These are phyloP conservation scores for Saururus chinensis DNA, from an alignment of 164 flowering plant species.

Conservation along the genomic window DNA sequence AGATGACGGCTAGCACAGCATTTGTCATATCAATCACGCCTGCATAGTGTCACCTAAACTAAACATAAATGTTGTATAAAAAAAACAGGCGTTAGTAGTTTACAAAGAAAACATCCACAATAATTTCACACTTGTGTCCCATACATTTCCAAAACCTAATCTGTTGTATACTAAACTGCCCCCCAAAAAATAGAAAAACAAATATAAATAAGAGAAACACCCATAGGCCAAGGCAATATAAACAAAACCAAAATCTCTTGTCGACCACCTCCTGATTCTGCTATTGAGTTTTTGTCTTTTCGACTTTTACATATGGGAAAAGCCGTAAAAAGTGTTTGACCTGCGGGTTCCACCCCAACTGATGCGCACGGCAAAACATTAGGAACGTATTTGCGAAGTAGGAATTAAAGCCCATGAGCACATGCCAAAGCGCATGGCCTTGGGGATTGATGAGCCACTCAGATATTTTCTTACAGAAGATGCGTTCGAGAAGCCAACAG, in stretches of 20 bases:
- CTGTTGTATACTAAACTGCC: not conserved
- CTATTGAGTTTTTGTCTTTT: constrained; percentile 57
- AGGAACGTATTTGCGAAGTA: constrained; percentile 72
- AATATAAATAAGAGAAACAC: not conserved
- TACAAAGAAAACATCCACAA: not conserved
- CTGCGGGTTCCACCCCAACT: constrained; percentile 55
- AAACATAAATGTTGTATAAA: not conserved
- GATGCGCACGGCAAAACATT: constrained; percentile 84
- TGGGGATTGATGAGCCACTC: constrained; percentile 52
- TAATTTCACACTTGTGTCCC: not conserved
- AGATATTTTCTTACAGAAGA: constrained; percentile 38
- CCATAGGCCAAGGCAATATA: not conserved
- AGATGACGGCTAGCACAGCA: not conserved
- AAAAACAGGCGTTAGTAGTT: not conserved
- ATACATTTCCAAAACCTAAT: not conserved
- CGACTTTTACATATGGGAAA: constrained; percentile 65
- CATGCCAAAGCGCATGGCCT: constrained; percentile 81
- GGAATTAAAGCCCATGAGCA: constrained; percentile 68
- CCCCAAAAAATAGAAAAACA: not conserved
- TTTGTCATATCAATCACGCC: not conserved
- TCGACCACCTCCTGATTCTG: not conserved
- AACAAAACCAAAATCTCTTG: not conserved
- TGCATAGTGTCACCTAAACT: not conserved
- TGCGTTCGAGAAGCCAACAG: constrained; percentile 58
- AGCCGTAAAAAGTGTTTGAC: constrained; percentile 40